These are phyloP conservation scores for Aspergillus sclerotialis DNA, from an alignment of 2,329 filamentous ascomycete species.

Conservation along the genomic window DNA sequence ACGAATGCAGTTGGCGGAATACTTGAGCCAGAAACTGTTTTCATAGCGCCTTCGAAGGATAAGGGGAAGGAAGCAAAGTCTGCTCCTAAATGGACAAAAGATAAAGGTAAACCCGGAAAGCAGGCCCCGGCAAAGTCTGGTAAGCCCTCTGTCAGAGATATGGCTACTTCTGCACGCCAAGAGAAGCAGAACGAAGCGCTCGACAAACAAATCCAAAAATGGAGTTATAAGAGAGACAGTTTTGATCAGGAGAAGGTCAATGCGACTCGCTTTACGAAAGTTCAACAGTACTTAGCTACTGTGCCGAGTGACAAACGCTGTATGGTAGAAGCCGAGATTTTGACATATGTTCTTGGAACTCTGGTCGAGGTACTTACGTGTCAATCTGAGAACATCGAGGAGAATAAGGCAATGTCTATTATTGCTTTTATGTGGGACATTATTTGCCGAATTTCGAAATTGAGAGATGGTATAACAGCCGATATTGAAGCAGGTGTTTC, in stretches of 20 bases:
- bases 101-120: background rate
- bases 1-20: constrained; percentile 46
- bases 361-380: background rate
- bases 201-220: background rate
- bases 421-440: background rate
- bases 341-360: background rate
- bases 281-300: background rate
- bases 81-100: constrained; percentile 1
- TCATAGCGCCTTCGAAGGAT: background rate
- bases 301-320: background rate
- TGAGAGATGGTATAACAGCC: background rate
- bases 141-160: background rate
- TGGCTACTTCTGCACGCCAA: background rate
- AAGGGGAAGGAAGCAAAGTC: background rate
- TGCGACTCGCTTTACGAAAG: background rate
- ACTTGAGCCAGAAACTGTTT: constrained; percentile 1
- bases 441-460: background rate
- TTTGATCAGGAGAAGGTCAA: background rate
- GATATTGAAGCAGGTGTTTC: background rate
- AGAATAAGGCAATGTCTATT: background rate
- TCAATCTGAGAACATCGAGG: background rate
- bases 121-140: background rate
- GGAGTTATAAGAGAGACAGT: background rate
- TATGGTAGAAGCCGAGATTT: background rate
- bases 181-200: background rate